Evolutionary conservation across 805 yeast genomes (phyloP).

Genomic region (Pichia ethanolica): DNA sequence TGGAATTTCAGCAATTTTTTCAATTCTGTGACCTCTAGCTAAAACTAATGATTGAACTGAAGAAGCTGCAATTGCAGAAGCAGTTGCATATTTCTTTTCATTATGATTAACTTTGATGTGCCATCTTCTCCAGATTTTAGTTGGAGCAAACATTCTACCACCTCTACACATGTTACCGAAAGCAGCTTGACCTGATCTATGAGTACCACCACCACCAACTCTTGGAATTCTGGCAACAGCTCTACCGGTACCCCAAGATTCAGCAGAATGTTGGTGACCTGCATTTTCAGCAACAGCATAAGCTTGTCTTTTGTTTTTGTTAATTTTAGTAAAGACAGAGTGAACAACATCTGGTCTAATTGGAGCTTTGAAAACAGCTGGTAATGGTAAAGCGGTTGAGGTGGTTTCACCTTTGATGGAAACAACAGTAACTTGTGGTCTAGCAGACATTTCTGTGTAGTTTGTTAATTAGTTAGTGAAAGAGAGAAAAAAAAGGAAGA

Average conservation of each 20-base stretch:
- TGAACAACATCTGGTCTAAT: conserved; percentile 99
- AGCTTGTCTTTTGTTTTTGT: conserved; percentile 99
- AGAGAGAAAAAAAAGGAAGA: not conserved
- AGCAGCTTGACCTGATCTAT: conserved; percentile 99
- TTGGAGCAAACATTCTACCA: conserved; percentile 99
- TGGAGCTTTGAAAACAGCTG: conserved; percentile 99
- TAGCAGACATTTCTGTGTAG: conserved; percentile 32
- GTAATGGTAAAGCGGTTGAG: conserved; percentile 79
- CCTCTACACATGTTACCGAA: conserved; percentile 99
- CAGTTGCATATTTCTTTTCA: conserved; percentile 99
- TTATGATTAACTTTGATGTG: conserved; percentile 99
- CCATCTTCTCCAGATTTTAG: conserved; percentile 99
- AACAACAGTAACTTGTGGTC: conserved; percentile 97
- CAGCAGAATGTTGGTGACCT: conserved; percentile 99
- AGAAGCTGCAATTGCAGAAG: conserved; percentile 98
- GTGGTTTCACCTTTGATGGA: conserved; percentile 78
- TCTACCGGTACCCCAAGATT: conserved; percentile 99
- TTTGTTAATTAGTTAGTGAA: too few species aligned
- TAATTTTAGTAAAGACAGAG: conserved; percentile 95
- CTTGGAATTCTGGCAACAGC: conserved; percentile 99
- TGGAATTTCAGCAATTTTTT: conserved; percentile 96
- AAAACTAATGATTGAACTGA: conserved; percentile 96
- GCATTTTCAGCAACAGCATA: conserved; percentile 99
- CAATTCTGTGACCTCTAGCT: conserved; percentile 99
- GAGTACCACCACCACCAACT: conserved; percentile 99